phyloP scores from a whole-genome alignment of 2,329 filamentous ascomycete species.

The Ophiocordyceps camponoti-floridani region DNA sequence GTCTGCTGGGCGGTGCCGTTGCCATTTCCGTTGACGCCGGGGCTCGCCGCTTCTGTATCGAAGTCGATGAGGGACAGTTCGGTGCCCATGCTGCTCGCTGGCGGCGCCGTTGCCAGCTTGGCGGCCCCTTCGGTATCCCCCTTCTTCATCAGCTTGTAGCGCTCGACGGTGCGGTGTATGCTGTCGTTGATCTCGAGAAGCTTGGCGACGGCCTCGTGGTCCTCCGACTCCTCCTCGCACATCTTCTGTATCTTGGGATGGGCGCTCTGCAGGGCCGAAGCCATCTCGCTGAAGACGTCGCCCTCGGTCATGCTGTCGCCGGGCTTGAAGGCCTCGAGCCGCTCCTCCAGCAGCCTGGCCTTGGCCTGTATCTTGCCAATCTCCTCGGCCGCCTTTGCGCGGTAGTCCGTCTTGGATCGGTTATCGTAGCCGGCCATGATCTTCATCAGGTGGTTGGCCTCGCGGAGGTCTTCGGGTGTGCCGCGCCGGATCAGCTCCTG shows the following conservation, averaged over 20 bases:
- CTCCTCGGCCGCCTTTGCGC: slow-evolving; percentile 92
- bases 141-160: slow-evolving; percentile 92
- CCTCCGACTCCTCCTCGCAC: slow-evolving; percentile 97
- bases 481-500: slow-evolving; percentile 91
- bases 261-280: slow-evolving; percentile 72
- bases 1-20: slow-evolving; percentile 18
- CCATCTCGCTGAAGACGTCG: slow-evolving; percentile 66
- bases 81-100: slow-evolving; percentile 21
- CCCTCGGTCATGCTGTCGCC: slow-evolving; percentile 61
- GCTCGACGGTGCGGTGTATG: slow-evolving; percentile 89
- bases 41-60: slow-evolving; percentile 33
- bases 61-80: slow-evolving; percentile 93
- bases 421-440: slow-evolving; percentile 97
- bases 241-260: slow-evolving; percentile 99
- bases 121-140: slow-evolving; percentile 73
- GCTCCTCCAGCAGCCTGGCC: slow-evolving; percentile 78
- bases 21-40: slow-evolving; percentile 33
- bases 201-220: slow-evolving; percentile 88
- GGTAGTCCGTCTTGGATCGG: slow-evolving; percentile 88
- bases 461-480: slow-evolving; percentile 81
- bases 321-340: slow-evolving; percentile 65
- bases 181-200: slow-evolving; percentile 96
- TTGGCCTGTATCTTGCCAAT: slow-evolving; percentile 93
- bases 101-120: slow-evolving; percentile 66
- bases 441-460: slow-evolving; percentile 97